Evolutionary conservation across 805 yeast species (phyloP).

Genomic region (Cyberlindnera mycetangii): DNA sequence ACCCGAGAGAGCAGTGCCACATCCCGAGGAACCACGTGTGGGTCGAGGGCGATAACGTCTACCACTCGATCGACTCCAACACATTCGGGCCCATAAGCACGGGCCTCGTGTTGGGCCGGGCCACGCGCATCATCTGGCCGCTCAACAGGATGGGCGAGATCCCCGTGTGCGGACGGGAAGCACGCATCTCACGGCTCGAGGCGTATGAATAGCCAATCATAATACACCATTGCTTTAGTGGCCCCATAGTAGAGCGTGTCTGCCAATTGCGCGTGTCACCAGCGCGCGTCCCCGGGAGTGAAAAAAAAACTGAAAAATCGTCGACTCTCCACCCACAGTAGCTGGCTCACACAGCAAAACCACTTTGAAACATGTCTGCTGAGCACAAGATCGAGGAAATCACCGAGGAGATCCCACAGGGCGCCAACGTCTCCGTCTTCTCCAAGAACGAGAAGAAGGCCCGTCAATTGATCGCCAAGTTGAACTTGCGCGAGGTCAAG

Average conservation of each 20-base stretch:
- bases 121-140: conserved; percentile 69
- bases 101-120: conserved; percentile 79
- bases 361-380: conserved; percentile 8
- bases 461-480: conserved; percentile 81
- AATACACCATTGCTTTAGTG: too few species aligned
- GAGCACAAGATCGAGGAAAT: conserved; percentile 17
- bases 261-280: conserved; percentile 6
- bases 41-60: conserved; percentile 90
- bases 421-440: conserved; percentile 77
- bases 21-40: conserved; percentile 83
- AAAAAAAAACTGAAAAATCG: conserved; percentile 20
- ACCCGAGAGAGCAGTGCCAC: conserved; percentile 57
- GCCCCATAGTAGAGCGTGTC: not conserved
- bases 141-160: conserved; percentile 48
- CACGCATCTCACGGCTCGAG: conserved; percentile 30
- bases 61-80: conserved; percentile 79
- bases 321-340: conserved; percentile 1
- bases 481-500: conserved; percentile 84
- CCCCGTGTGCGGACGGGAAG: conserved; percentile 53
- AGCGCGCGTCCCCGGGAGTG: conserved; percentile 1
- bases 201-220: conserved; percentile 6
- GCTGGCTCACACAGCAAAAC: not conserved
- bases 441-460: conserved; percentile 95
- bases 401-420: conserved; percentile 56
- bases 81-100: conserved; percentile 84